Evolutionary conservation across 1,139 yeast genomes (phyloP).

Genomic region (Yamadazyma triangularis): DNA sequence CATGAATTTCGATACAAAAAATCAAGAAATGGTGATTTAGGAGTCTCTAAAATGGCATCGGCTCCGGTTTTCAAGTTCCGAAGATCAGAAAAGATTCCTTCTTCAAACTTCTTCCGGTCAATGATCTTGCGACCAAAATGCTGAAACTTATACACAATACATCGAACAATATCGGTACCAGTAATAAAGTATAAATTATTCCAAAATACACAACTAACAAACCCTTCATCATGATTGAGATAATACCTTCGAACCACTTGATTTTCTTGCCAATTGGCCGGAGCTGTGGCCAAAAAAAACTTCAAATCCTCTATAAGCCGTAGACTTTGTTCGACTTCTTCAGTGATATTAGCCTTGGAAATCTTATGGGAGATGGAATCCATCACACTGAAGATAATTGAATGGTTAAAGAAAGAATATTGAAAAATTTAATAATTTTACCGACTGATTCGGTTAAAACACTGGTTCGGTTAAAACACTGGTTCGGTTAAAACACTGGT

Average conservation of each 20-base stretch:
- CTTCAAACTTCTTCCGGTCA: slow-evolving; percentile 93
- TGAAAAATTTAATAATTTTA: too few relatives aligned
- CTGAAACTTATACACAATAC: slow-evolving; percentile 83
- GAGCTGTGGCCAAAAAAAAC: slow-evolving; percentile 86
- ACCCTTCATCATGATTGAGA: slow-evolving; percentile 83
- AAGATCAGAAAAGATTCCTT: slow-evolving; percentile 89
- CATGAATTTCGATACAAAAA: slow-evolving; percentile 84
- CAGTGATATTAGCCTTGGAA: slow-evolving; percentile 10
- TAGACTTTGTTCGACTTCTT: slow-evolving; percentile 46
- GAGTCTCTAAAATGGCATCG: slow-evolving; percentile 85
- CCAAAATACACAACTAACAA: slow-evolving; percentile 91
- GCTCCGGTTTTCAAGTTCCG: slow-evolving; percentile 82
- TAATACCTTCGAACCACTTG: slow-evolving; percentile 85
- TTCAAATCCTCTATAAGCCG: slow-evolving; percentile 71
- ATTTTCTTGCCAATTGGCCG: slow-evolving; percentile 89
- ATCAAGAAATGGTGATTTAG: slow-evolving; percentile 80
- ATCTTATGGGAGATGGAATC: too few relatives aligned
- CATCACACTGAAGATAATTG: too few relatives aligned
- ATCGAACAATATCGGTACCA: slow-evolving; percentile 93
- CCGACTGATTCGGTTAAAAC: too few relatives aligned
- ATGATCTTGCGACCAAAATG: slow-evolving; percentile 83
- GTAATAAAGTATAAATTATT: slow-evolving; percentile 85
- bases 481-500: too few relatives aligned
- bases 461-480: too few relatives aligned
- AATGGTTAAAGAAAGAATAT: too few relatives aligned